These are phyloP conservation scores for Fusarium mundagurra DNA, from an alignment of 2,329 filamentous ascomycete genomes.

Conservation along the genomic window DNA sequence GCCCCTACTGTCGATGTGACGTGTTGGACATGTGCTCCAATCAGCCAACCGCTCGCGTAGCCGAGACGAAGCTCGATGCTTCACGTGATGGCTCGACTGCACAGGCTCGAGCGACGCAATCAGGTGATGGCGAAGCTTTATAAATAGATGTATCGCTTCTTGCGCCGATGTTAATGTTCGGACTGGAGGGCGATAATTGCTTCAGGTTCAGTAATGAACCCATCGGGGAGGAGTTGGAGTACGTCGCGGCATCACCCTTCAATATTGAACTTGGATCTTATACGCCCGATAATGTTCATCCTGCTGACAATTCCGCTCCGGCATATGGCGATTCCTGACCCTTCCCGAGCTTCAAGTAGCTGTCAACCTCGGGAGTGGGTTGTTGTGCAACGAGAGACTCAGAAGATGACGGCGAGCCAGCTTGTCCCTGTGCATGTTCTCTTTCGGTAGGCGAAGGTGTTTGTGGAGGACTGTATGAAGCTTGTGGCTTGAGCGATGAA, in stretches of 20 bases:
- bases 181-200: background rate
- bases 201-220: background rate
- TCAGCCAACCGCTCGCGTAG: background rate
- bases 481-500: background rate
- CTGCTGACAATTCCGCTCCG: background rate
- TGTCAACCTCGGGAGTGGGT: background rate
- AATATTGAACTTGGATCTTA: rapidly evolving
- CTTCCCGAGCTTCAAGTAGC: background rate
- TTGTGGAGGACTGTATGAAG: background rate
- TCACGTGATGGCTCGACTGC: background rate
- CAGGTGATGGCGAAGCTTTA: rapidly evolving
- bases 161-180: rapidly evolving
- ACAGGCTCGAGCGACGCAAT: rapidly evolving
- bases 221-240: rapidly evolving
- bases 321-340: background rate
- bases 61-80: background rate
- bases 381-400: background rate
- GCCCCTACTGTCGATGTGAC: rapidly evolving
- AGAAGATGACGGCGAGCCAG: background rate
- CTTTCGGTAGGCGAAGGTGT: rapidly evolving
- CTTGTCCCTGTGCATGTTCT: background rate
- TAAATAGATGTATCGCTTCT: background rate
- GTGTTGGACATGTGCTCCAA: background rate
- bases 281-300: rapidly evolving
- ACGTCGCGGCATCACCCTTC: background rate